These are phyloP conservation scores for Meyerozyma sp. DNA, from an alignment of 1,139 yeast genomes.

Conservation along the genomic window DNA sequence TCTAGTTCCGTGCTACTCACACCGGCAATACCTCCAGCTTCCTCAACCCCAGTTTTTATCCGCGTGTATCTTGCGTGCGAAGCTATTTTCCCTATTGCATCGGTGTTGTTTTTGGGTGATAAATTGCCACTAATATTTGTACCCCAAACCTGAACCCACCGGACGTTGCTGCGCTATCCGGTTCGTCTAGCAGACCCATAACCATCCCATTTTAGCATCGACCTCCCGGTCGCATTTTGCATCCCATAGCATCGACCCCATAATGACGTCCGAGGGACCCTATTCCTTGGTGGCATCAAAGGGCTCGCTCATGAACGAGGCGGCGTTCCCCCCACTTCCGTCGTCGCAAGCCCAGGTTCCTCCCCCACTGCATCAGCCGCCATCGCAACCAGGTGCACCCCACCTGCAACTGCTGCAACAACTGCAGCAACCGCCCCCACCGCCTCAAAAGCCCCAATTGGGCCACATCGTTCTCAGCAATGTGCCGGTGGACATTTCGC, in stretches of 20 bases:
- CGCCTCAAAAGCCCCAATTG: not conserved
- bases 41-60: not conserved
- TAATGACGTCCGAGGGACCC: constrained; percentile 1
- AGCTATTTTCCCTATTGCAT: not conserved
- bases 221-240: not conserved
- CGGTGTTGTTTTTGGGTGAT: not conserved
- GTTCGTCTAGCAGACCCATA: not conserved
- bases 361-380: too few relatives aligned
- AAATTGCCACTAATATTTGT: not conserved
- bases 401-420: not conserved
- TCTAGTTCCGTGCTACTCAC: too few relatives aligned
- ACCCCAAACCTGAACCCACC: not conserved
- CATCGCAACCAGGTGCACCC: too few relatives aligned
- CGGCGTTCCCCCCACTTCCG: constrained; percentile 1
- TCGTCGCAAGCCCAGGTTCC: not conserved
- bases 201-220: not conserved
- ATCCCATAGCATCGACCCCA: not conserved
- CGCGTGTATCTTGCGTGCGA: not conserved
- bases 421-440: not conserved
- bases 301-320: constrained; percentile 1
- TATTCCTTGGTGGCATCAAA: not conserved
- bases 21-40: too few relatives aligned
- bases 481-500: constrained; percentile 67
- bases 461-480: constrained; percentile 19
- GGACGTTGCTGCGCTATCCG: not conserved